Evolutionary conservation across 2,329 filamentous ascomycete species (phyloP).

Genomic region (Ascochyta fabae): DNA sequence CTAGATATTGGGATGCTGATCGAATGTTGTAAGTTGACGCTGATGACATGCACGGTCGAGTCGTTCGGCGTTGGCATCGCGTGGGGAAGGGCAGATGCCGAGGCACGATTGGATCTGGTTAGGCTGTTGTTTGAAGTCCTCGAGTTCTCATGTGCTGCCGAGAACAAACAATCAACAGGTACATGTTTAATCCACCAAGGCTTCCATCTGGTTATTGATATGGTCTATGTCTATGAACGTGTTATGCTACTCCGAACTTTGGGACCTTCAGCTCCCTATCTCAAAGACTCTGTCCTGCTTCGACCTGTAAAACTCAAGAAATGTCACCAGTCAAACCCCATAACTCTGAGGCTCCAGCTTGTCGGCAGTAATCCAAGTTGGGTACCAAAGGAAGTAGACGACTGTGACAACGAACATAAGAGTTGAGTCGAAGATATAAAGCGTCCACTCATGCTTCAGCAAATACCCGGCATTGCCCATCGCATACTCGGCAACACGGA

Average conservation of each 20-base stretch:
- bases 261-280: not conserved
- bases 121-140: not conserved
- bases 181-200: too few relatives aligned
- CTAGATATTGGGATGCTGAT: not conserved
- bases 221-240: not conserved
- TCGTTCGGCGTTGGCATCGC: slow-evolving; percentile 23
- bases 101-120: slow-evolving; percentile 20
- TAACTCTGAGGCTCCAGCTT: slow-evolving; percentile 12
- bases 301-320: not conserved
- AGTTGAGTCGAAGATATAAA: slow-evolving; percentile 57
- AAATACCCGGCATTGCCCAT: slow-evolving; percentile 56
- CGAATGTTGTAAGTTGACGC: not conserved
- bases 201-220: too few relatives aligned
- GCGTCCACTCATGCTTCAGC: slow-evolving; percentile 53
- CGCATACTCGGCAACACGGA: slow-evolving; percentile 59
- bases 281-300: not conserved
- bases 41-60: slow-evolving; percentile 23
- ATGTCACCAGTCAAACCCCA: not conserved
- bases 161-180: too few relatives aligned
- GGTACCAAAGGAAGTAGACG: slow-evolving; percentile 16
- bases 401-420: slow-evolving; percentile 53
- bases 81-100: slow-evolving; percentile 12
- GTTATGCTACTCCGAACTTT: not conserved
- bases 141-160: too few relatives aligned
- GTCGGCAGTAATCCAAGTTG: slow-evolving; percentile 6